Percentiles rank a stretch among this genome's conserved stretches.
Conservation (phyloP, 768 basidiomycete species). For the Cytidiella melzeri region DNA sequence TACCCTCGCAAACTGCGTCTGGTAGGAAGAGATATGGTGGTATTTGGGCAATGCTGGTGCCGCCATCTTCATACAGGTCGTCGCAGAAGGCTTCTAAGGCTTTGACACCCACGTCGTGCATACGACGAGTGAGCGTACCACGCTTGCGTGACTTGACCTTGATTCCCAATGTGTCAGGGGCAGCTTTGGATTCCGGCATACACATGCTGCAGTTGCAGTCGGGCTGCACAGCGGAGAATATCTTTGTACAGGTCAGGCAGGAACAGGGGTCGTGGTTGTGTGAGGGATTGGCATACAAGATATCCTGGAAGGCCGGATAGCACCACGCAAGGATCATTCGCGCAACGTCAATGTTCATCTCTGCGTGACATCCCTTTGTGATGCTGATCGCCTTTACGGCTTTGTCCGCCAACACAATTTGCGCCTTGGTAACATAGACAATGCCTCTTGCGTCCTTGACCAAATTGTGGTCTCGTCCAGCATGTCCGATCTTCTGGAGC, state of each 20-base stretch:
- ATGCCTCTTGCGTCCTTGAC: not conserved
- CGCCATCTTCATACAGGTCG: too few relatives aligned
- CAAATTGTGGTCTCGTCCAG: not conserved
- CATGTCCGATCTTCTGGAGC: slow-evolving; percentile 5
- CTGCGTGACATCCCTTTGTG: too few relatives aligned
- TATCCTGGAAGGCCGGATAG: slow-evolving; percentile 1
- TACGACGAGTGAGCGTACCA: too few relatives aligned
- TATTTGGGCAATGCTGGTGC: too few relatives aligned
- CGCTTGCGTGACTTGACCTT: too few relatives aligned
- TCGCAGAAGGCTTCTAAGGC: too few relatives aligned
- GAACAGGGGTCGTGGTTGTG: slow-evolving; percentile 3
- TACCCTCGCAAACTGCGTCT: too few relatives aligned
- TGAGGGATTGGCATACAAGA: slow-evolving; percentile 7
- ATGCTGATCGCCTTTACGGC: not conserved
- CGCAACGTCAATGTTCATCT: not conserved
- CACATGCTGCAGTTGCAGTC: slow-evolving; percentile 2
- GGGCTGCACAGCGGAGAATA: not conserved
- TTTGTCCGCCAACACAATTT: not conserved
- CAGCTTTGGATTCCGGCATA: too few relatives aligned
- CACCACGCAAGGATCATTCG: slow-evolving; percentile 1
- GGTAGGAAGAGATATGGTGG: too few relatives aligned
- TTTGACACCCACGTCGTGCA: too few relatives aligned
- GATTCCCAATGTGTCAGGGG: too few relatives aligned
- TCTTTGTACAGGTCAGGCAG: not conserved
- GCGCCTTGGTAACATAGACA: not conserved